Evolutionary conservation across 371 early-diverging fungal species (phyloP).

Genomic region (Catenaria anguillulae): DNA sequence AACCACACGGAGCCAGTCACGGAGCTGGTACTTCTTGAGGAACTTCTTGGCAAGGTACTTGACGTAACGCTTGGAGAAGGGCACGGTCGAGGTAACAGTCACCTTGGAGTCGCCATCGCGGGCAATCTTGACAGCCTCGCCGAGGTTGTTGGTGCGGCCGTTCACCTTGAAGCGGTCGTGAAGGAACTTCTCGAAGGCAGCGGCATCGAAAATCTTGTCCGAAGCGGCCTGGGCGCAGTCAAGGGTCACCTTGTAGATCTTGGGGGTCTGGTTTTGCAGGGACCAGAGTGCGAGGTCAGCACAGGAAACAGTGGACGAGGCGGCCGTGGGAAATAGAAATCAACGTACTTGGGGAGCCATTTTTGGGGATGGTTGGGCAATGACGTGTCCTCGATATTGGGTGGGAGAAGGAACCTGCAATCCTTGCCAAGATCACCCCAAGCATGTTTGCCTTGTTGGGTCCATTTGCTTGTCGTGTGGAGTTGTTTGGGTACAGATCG

Average conservation of each 20-base stretch:
- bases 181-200: slow-evolving; percentile 93
- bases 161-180: slow-evolving; percentile 96
- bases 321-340: background rate
- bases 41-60: slow-evolving; percentile 99
- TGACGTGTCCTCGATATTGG: no score
- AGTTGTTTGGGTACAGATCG: no score
- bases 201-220: slow-evolving; percentile 93
- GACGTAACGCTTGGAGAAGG: slow-evolving; percentile 95
- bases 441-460: no score
- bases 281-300: background rate
- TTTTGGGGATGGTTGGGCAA: background rate
- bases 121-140: slow-evolving; percentile 68
- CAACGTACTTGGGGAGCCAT: background rate
- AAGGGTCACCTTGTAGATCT: slow-evolving; percentile 57
- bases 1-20: slow-evolving; percentile 96
- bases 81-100: slow-evolving; percentile 55
- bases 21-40: slow-evolving; percentile 97
- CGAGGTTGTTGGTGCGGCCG: slow-evolving; percentile 91
- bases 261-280: slow-evolving; percentile 4
- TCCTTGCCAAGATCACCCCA: no score
- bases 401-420: no score
- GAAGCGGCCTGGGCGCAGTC: slow-evolving; percentile 85
- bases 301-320: background rate
- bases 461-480: no score
- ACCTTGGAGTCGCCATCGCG: slow-evolving; percentile 58